These are phyloP conservation scores for Sporobolomyces pararoseus DNA, from an alignment of 768 basidiomycete species.

Conservation along the genomic window DNA sequence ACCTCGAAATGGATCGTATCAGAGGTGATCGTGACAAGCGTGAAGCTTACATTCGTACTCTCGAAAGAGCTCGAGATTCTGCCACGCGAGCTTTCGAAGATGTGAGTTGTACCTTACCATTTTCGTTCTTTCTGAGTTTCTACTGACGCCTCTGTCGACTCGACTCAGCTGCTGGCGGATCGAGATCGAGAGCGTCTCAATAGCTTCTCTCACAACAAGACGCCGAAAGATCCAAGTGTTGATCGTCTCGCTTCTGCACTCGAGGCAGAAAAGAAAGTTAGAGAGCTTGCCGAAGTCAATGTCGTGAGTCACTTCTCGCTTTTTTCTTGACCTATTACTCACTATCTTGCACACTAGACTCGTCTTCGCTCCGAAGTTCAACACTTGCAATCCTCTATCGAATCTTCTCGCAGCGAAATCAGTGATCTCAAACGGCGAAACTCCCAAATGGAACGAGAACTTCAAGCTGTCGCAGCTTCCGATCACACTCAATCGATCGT, in stretches of 20 bases:
- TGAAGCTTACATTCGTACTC: conserved; percentile 34
- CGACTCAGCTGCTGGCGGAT: conserved; percentile 31
- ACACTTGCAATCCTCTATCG: conserved; percentile 21
- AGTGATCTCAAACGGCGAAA: conserved; percentile 18
- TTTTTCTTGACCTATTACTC: not conserved
- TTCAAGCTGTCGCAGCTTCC: conserved; percentile 30
- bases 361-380: conserved; percentile 35
- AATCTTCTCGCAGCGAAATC: conserved; percentile 9
- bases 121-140: not conserved
- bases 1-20: conserved; percentile 36
- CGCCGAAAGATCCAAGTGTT: conserved; percentile 15
- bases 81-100: conserved; percentile 35
- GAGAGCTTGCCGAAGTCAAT: conserved; percentile 45
- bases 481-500: conserved; percentile 27
- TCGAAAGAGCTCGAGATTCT: conserved; percentile 25
- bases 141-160: too few relatives aligned
- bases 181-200: conserved; percentile 34
- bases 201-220: conserved; percentile 11
- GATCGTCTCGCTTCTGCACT: conserved; percentile 30
- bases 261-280: conserved; percentile 40
- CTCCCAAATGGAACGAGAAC: conserved; percentile 25
- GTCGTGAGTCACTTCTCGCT: conserved; percentile 23
- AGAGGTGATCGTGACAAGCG: conserved; percentile 33
- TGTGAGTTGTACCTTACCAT: conserved; percentile 7
- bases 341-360: not conserved